These are phyloP conservation scores for Priceomyces medius DNA, from an alignment of 805 yeast species.

Conservation along the genomic window DNA sequence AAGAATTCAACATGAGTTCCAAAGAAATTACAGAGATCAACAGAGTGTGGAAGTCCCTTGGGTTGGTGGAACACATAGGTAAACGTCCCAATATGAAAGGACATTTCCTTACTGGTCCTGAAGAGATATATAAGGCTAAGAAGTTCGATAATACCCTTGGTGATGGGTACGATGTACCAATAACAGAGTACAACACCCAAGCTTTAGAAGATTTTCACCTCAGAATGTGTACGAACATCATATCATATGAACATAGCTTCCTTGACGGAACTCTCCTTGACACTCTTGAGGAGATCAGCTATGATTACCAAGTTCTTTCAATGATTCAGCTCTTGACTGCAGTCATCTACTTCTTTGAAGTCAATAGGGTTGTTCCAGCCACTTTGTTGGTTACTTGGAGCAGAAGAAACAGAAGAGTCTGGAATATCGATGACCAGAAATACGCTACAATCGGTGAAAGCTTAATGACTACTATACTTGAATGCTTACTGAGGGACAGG, in stretches of 20 bases:
- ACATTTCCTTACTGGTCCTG: background rate
- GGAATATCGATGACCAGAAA: constrained; percentile 10
- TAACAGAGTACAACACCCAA: constrained; percentile 4
- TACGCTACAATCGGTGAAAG: constrained; percentile 21
- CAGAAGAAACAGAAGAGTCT: constrained; percentile 18
- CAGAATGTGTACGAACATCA: constrained; percentile 11
- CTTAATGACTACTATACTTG: constrained; percentile 11
- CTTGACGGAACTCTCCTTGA: background rate
- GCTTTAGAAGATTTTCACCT: constrained; percentile 11
- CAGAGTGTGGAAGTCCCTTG: constrained; percentile 2
- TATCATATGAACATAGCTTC: constrained; percentile 5
- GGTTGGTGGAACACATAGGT: constrained; percentile 3
- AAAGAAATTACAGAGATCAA: constrained; percentile 2
- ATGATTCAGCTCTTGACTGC: constrained; percentile 17
- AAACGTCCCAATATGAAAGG: constrained; percentile 2
- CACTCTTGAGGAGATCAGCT: constrained; percentile 9
- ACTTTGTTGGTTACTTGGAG: constrained; percentile 9
- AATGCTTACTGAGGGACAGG: constrained; percentile 7
- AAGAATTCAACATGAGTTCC: background rate
- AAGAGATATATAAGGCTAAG: background rate
- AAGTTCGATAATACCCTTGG: constrained; percentile 1
- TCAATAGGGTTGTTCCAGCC: constrained; percentile 13
- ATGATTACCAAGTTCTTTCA: constrained; percentile 15
- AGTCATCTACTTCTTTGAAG: constrained; percentile 14
- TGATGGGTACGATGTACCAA: constrained; percentile 1